Base-by-base conservation (phyloP, 208 protist genomes). In the Trypanosomatidae sp. region DNA sequence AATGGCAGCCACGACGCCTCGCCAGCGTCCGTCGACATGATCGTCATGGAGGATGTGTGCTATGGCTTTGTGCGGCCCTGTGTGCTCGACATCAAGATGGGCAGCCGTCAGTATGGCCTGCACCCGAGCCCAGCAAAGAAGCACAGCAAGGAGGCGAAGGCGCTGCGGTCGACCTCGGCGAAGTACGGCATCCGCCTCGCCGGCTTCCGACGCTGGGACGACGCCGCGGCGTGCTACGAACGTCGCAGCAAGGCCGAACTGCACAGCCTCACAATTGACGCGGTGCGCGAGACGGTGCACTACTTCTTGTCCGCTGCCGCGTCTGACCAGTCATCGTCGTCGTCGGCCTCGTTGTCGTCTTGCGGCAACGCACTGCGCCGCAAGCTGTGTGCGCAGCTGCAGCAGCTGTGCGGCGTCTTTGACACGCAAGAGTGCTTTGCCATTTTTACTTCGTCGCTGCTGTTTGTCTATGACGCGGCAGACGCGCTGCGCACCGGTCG, bases 61-160 rank as follows among this genome's bases (percentile, higher is more conserved):
- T 71, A 72, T 48, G 62, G 66, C 46, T 88, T 92, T 44, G 45
- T 35, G 7, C 68, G 55, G 15, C 78, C 77, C 0, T 92, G 83
- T 40, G 69, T 92, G 27, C 56, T 92, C 39, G 83, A 92, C 45
- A 65, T 88, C 7, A 92, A 92, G 60, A 92, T 92, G 75, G 83
- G 83, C 19, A 63, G 53, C 19, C 67, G 83, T 1, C 83, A 92
- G 65, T 88, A 88, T 43, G 83, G 83, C 13, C 56, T 92, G 15
- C 61, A 84, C 53, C 66, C 83, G 6, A 56, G 62, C 13, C 58
- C 62, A 7, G 54, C 50, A 27, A 92, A 92, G 72, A 54, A 61
- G 23, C 43, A 33, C 18, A 92, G 75, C 49, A 92, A 92, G 53
- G 69, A 78, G 48, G 55, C 41, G 33, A 88, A 88, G 62, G 48